A percentile compares a stretch with the other conserved stretches of the same genome.
Conservation (phyloP, 2,329 filamentous ascomycete genomes). For the Apiospora sp. region DNA sequence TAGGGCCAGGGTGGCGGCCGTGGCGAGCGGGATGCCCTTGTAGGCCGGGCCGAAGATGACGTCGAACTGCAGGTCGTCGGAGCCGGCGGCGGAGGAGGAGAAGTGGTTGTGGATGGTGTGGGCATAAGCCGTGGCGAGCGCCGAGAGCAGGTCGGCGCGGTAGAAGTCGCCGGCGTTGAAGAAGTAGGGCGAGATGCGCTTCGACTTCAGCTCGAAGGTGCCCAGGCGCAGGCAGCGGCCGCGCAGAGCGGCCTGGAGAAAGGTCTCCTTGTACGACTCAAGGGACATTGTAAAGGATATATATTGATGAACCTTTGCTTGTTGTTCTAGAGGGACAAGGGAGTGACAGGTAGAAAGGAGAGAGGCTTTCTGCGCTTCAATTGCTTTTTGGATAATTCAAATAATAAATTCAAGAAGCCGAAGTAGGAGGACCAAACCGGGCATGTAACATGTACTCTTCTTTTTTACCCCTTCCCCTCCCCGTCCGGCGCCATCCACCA, state of each 20-base stretch:
- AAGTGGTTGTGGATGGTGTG: slow-evolving; percentile 62
- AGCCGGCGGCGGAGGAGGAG: slow-evolving; percentile 32
- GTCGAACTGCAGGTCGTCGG: slow-evolving; percentile 66
- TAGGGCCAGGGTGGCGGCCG: slow-evolving; percentile 78
- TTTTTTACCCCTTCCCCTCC: not conserved
- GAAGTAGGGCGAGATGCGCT: slow-evolving; percentile 92
- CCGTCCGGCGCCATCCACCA: slow-evolving; percentile 5
- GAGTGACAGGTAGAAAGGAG: not conserved
- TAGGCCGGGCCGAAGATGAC: slow-evolving; percentile 94
- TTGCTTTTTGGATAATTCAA: not conserved
- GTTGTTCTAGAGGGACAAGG: not conserved
- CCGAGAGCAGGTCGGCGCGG: slow-evolving; percentile 76
- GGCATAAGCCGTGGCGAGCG: slow-evolving; percentile 85
- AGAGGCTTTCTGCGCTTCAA: not conserved
- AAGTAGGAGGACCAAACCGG: not conserved
- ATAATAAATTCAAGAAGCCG: not conserved
- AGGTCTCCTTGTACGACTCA: slow-evolving; percentile 73
- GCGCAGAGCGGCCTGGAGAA: slow-evolving; percentile 73
- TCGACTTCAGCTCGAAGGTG: slow-evolving; percentile 89
- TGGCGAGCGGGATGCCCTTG: slow-evolving; percentile 94
- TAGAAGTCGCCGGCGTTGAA: slow-evolving; percentile 96
- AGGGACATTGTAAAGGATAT: slow-evolving; percentile 52
- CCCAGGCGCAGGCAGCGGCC: slow-evolving; percentile 82
- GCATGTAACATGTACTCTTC: not conserved
- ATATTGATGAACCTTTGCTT: not conserved